Evolutionary conservation across 148 eudicot species (phyloP).

Genomic region (Chenopodium album): DNA sequence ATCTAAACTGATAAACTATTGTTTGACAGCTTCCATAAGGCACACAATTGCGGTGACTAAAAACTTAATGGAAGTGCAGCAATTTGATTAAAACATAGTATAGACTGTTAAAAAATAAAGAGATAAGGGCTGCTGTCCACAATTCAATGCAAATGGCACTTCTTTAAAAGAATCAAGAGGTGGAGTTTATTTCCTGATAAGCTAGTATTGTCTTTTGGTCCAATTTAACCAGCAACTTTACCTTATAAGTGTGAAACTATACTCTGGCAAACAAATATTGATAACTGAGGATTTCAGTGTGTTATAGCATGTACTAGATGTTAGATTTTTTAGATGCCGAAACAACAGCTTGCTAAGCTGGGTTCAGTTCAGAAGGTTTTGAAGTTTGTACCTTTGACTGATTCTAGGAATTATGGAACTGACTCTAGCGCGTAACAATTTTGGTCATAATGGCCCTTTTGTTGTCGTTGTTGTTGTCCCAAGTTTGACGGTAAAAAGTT

Average conservation of each 20-base stretch:
- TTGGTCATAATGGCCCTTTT: not conserved
- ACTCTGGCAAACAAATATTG: not conserved
- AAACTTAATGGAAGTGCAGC: not conserved
- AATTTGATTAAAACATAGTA: not conserved
- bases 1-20: not conserved
- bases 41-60: not conserved
- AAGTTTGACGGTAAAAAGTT: not conserved
- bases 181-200: no score
- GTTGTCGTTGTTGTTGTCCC: not conserved
- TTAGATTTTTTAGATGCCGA: not conserved
- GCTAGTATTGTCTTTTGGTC: not conserved
- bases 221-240: not conserved
- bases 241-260: not conserved
- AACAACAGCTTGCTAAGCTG: not conserved
- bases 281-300: not conserved
- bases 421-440: not conserved
- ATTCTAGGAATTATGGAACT: not conserved
- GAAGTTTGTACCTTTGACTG: not conserved
- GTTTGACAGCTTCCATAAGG: not conserved
- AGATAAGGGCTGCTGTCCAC: not conserved
- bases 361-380: not conserved
- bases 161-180: not conserved
- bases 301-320: conserved; percentile 1
- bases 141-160: not conserved
- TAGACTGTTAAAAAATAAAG: not conserved